These are phyloP conservation scores for Fusarium heterosporum DNA, from an alignment of 2,329 filamentous ascomycete genomes.

Conservation along the genomic window DNA sequence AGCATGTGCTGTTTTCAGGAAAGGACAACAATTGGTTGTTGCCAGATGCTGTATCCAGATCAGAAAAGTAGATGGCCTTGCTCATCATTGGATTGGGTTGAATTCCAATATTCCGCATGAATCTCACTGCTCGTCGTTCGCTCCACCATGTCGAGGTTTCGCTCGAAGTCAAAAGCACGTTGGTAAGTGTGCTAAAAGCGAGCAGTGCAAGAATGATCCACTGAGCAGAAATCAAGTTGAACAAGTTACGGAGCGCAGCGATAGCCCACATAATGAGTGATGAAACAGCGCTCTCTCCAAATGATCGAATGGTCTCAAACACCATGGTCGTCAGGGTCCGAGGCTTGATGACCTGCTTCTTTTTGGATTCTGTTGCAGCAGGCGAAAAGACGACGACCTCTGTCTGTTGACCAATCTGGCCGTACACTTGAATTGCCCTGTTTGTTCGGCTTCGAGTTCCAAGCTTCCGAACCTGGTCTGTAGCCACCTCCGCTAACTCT, in stretches of 20 bases:
- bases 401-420: conserved; percentile 76
- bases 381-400: conserved; percentile 72
- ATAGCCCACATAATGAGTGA: conserved; percentile 83
- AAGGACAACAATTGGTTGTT: conserved; percentile 50
- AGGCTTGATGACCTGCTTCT: conserved; percentile 70
- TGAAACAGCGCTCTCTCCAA: conserved; percentile 79
- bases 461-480: conserved; percentile 80
- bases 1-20: conserved; percentile 67
- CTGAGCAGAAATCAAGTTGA: conserved; percentile 77
- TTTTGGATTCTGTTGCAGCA: conserved; percentile 58
- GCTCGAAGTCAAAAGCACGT: conserved; percentile 79
- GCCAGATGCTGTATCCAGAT: conserved; percentile 75
- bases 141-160: conserved; percentile 84
- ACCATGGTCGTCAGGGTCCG: conserved; percentile 76
- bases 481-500: conserved; percentile 79
- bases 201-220: conserved; percentile 78
- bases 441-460: conserved; percentile 80
- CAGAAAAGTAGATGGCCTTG: conserved; percentile 83
- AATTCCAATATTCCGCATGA: conserved; percentile 86
- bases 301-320: conserved; percentile 77
- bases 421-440: conserved; percentile 83
- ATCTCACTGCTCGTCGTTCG: conserved; percentile 81
- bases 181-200: conserved; percentile 75
- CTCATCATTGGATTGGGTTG: conserved; percentile 84
- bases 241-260: conserved; percentile 72